phyloP scores from a whole-genome alignment of 78 protist genomes.

The Anaeramoeba flamelloides region DNA sequence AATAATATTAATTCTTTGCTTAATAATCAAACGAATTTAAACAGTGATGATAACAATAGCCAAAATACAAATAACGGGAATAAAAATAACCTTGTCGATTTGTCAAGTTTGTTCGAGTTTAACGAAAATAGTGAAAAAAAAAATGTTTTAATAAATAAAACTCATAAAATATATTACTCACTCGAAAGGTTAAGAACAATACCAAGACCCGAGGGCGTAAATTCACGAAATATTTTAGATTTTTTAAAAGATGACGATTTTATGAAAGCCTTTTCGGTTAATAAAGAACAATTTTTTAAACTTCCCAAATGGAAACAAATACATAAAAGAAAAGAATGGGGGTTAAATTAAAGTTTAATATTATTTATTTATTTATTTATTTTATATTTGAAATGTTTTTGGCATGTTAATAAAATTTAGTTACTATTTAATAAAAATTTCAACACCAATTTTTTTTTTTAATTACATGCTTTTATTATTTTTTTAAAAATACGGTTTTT shows the following conservation, averaged over 20 bases:
- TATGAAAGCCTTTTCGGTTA: neutral
- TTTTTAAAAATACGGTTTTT: no score
- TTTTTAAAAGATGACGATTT: neutral
- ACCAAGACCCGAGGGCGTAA: neutral
- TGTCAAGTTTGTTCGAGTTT: no score
- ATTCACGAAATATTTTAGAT: neutral
- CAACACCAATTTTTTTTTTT: no score
- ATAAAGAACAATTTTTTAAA: neutral
- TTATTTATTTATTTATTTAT: no score
- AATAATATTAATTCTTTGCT: neutral
- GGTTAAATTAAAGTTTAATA: neutral
- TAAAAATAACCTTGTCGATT: neutral
- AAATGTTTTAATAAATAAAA: neutral
- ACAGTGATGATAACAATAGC: no score
- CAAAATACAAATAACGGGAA: neutral
- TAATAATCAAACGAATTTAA: no score
- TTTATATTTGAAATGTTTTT: no score
- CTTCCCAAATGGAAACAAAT: neutral
- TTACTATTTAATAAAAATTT: no score
- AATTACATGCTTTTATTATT: no score
- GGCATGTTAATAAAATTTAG: no score
- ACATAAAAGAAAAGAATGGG: neutral
- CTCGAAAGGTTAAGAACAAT: neutral
- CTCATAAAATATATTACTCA: neutral
- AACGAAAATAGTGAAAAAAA: neutral